Evolutionary conservation across 306 rosid genomes (phyloP), one percentile per base, ranked within the genome.

Genomic region (Gastrolobium villosum): DNA sequence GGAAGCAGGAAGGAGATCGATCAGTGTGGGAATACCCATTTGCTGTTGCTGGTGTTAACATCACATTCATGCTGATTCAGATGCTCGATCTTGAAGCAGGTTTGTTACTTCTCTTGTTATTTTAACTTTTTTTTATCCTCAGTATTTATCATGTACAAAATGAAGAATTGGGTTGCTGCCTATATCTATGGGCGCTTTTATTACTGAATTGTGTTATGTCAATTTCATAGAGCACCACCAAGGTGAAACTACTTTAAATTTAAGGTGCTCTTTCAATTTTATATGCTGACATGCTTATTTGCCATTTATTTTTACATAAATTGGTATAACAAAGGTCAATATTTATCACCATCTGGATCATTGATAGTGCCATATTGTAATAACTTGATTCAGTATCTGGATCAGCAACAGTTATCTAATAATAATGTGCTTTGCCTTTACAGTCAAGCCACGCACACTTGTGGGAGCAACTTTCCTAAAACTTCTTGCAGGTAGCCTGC

Each of bases 21-120:
- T 95, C 99, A 36, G 89, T 82, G 63, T 95, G 99, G 99, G 99
- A 95, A 84, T 95, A 95, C 82, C 99, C 99, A 56, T 95, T 95
- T 87, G 98, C 99, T n/a, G 99, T 95, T 77, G 99, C 99, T 77
- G 99, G 99, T 77, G 98, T 95, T 80, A 95, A 95, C 88, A 93
- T 95, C 80, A 93, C 98, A 66, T 95, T 91, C 87, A 95, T 95
- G 99, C 98, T 95, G 50, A 90, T 93, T 64, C 99, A 95, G 79
- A 91, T 95, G 90, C 98, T 95, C 65, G 99, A 95, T 85, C 97
- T 95, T 81, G 98, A 95, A 93, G 92, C 98, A 76, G 99, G 99
- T 95, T 70, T 53, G 64, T 83, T 13, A 32, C 70, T 79, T 73
- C 13, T 78, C n/a, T 56, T 65, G 28, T 59, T 72, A 66, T 65